Base-by-base conservation (phyloP, 1,284 basidiomycete genomes). In the Thecaphora frezii region DNA sequence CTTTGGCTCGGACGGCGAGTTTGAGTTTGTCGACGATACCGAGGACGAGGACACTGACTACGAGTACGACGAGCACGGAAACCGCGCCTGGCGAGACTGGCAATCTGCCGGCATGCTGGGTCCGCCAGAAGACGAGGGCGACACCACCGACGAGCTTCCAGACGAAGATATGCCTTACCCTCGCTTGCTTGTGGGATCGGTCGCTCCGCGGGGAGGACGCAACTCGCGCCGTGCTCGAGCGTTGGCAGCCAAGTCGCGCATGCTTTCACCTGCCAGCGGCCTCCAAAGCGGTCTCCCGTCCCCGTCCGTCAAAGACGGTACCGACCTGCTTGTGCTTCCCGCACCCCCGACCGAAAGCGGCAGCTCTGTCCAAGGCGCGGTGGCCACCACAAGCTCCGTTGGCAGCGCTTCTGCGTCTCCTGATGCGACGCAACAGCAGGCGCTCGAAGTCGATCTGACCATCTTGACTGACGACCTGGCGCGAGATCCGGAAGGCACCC, bases 131-230 rank as follows among this genome's bases (percentile, higher is more conserved):
- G 73, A 77, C 40, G 73, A 76, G n/a, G 76, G 76, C 12, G 76
- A 78, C 22, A 78, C 76, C 12, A 78, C 76, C 4, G 76, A 78
- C 47, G 76, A 78, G 52, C 67, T 78, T 2, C 71, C 70, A 2
- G 73, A 76, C 21, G 72, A 77, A 23, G 76, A 78, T 38, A 78
- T 78, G 76, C 75, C 75, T 0, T 78, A 75, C 22, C 75, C 76
- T 0, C 56, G 76, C 22, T 58, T 78, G 10, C 62, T 78, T 12
- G 69, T 78, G 36, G 76, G 76, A 23, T 77, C 75, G 10, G 68
- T 78, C 23, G 75, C 74, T 8, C 76, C 76, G 13, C 62, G 59
- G 5, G 76, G 76, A 18, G 74, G 73, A 16, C 63, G 73, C 28
- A 74, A 72, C 48, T 68, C 76, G 3, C 52, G 75, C 23, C 56